Conservation (phyloP, 805 yeast genomes). For the Metschnikowia baotianmanensis region DNA sequence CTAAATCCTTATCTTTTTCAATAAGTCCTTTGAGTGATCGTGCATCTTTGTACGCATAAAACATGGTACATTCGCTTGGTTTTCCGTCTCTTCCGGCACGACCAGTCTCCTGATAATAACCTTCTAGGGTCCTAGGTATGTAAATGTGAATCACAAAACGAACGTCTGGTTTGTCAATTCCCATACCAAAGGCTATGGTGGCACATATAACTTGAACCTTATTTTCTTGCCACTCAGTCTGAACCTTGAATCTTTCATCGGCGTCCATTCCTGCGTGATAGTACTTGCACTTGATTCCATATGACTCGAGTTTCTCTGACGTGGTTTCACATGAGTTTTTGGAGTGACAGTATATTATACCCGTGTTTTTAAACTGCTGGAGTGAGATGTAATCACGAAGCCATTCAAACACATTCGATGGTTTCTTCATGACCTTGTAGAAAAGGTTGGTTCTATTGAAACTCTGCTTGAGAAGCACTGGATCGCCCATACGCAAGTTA, state of each 20-base stretch:
- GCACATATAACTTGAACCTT: slow-evolving; percentile 83
- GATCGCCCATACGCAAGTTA: slow-evolving; percentile 61
- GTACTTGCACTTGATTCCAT: slow-evolving; percentile 66
- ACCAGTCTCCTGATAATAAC: slow-evolving; percentile 97
- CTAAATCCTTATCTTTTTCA: slow-evolving; percentile 68
- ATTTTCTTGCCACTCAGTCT: slow-evolving; percentile 77
- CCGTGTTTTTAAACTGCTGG: slow-evolving; percentile 59
- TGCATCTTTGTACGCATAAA: slow-evolving; percentile 78
- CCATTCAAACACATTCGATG: slow-evolving; percentile 52
- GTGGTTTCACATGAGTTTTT: slow-evolving; percentile 85
- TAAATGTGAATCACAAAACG: slow-evolving; percentile 87
- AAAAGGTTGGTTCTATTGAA: slow-evolving; percentile 84
- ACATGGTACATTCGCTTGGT: slow-evolving; percentile 78
- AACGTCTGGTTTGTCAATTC: slow-evolving; percentile 95
- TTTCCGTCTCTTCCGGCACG: slow-evolving; percentile 97
- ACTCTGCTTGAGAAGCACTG: slow-evolving; percentile 78
- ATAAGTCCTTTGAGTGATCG: slow-evolving; percentile 73
- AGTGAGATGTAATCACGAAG: slow-evolving; percentile 53
- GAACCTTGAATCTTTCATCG: slow-evolving; percentile 70
- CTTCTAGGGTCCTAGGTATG: slow-evolving; percentile 87
- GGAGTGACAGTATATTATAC: slow-evolving; percentile 92
- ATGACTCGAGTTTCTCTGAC: slow-evolving; percentile 52
- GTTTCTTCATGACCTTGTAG: slow-evolving; percentile 74
- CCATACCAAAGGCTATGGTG: slow-evolving; percentile 99
- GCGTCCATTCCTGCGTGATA: slow-evolving; percentile 96